Evolutionary conservation across 257 asterid genomes (phyloP), one percentile per base, ranked within the genome.

Genomic region (Anisodus tanguticus): DNA sequence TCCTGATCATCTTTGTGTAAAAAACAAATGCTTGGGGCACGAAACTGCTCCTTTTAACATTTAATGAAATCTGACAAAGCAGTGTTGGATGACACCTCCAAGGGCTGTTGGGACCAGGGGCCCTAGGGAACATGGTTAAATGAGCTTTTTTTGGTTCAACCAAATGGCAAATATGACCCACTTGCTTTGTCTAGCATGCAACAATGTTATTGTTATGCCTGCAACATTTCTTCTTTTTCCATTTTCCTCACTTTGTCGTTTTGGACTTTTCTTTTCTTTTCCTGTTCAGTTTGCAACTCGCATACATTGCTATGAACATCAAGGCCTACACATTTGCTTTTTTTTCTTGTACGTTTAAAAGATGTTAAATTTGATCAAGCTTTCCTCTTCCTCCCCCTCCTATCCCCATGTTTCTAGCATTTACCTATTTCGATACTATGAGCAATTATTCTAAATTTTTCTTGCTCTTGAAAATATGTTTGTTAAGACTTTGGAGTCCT

Each of bases 101-200:
- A 22, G 57, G 6, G 1, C 11, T 47, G 22, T 12, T 74, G 45
- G 22, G 63, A 76, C 79, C 31, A 55, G 35, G 55, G 35, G 81
- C 69, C 69, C 63, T 26, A 19, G 31, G 64, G 49, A 82, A 85
- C 87, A 80, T 80, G 87, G 82, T 79, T 60, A 57, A 83, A 45
- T 82, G 59, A 47, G 45, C 58, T 79, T 79, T 62, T 43, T 22
- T 22, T 22, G 63, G 78, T 83, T 80, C 26, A 22, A 22, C 26
- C 26, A 22, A 22, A n/a, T n/a, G 15, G 68, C 83, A 22, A 22
- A 22, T 12, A 55, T 80, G 88, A 70, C 86, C 88, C 88, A 88
- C 87, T 84, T 88, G 87, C 78, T 88, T 88, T 81, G 90, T 84
- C 84, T 66, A 84, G 80, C 88, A 43, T 86, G 83, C 47, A 83